Evolutionary conservation across 2,329 filamentous ascomycete species (phyloP).

Genomic region (Trichoderma polysporum): DNA sequence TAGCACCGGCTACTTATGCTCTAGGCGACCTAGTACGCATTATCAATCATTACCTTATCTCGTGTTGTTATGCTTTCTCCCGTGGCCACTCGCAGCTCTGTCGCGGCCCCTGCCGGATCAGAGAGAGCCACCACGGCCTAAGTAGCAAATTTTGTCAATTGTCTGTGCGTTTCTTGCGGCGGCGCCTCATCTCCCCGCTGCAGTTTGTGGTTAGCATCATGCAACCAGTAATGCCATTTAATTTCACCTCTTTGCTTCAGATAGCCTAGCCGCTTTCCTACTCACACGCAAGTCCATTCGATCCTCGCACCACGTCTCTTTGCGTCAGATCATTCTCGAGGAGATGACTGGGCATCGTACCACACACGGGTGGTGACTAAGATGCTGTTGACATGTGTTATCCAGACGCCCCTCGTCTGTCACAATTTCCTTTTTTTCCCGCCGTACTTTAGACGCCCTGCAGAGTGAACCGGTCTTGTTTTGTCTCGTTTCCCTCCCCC

Average conservation of each 20-base stretch:
- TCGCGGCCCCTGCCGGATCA: neutral
- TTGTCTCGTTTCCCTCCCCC: neutral
- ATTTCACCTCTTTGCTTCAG: neutral
- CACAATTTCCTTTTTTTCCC: neutral
- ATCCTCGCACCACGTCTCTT: constrained; percentile 11
- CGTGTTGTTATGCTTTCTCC: constrained; percentile 2
- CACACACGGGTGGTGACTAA: neutral
- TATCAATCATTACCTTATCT: constrained; percentile 2
- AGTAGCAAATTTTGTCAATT: neutral
- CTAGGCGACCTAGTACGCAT: neutral
- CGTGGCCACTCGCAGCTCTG: neutral
- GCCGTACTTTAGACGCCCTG: neutral
- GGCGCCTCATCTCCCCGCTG: neutral
- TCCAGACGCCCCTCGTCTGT: neutral
- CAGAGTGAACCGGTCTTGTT: too few relatives aligned
- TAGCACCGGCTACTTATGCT: neutral
- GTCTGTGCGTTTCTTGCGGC: neutral
- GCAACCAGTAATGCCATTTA: neutral
- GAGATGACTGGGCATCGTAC: neutral
- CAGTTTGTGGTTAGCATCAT: constrained; percentile 14
- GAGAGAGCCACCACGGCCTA: neutral
- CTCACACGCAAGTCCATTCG: neutral
- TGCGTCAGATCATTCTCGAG: constrained; percentile 19
- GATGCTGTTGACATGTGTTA: neutral
- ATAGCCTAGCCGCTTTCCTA: neutral